phyloP scores from a whole-genome alignment of 1,284 basidiomycete species.

The Marasmius oreades region DNA sequence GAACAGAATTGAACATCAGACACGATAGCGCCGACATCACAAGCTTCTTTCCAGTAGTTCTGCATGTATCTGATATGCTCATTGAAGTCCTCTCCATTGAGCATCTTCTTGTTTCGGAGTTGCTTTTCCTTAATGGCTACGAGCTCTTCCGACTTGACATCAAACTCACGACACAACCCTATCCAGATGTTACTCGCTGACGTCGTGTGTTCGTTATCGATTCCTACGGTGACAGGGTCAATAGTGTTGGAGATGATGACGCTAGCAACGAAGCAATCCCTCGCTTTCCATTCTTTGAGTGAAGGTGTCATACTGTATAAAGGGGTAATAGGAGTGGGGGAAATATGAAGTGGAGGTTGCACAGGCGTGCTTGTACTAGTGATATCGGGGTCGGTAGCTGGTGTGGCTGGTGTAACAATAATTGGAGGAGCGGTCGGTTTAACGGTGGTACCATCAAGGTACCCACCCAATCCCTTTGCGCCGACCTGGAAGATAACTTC shows the following conservation, averaged over 20 bases:
- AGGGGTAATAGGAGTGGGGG: neutral
- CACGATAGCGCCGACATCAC: neutral
- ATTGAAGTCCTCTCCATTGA: neutral
- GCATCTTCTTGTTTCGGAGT: neutral
- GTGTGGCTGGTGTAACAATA: too few species aligned
- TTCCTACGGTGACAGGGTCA: neutral
- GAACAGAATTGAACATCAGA: too few species aligned
- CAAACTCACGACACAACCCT: neutral
- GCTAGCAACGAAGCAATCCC: neutral
- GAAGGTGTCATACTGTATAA: neutral
- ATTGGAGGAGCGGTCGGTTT: too few species aligned
- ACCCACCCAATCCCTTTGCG: too few species aligned
- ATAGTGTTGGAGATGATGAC: neutral
- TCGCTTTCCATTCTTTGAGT: neutral
- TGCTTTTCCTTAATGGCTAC: too few species aligned
- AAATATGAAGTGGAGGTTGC: neutral
- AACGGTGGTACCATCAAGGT: too few species aligned
- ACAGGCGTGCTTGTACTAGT: neutral
- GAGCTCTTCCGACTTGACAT: too few species aligned
- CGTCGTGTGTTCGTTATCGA: neutral
- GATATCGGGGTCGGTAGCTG: neutral
- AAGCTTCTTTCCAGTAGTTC: neutral
- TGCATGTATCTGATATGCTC: neutral
- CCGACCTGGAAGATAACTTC: too few species aligned
- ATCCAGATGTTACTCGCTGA: neutral